phyloP scores from a whole-genome alignment of 306 rosid species.

The Prunus mume region DNA sequence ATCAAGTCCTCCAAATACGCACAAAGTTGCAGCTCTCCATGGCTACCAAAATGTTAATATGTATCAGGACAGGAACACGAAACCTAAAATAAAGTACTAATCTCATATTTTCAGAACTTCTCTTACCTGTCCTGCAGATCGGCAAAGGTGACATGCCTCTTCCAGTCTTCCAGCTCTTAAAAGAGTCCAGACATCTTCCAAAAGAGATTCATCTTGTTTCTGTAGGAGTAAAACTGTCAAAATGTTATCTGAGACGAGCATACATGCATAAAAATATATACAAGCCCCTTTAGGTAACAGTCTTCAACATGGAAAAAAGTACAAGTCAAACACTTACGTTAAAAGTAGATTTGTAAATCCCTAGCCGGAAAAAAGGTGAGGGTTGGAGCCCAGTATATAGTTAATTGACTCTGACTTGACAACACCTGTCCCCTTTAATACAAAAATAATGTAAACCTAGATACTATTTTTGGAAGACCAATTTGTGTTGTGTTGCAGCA shows the following conservation, averaged over 20 bases:
- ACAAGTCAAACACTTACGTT: not conserved
- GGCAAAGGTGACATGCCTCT: slow-evolving; percentile 90
- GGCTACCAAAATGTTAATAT: slow-evolving; percentile 52
- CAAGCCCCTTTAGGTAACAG: not conserved
- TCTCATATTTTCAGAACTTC: slow-evolving; percentile 21
- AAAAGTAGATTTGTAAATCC: not conserved
- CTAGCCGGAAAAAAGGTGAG: not conserved
- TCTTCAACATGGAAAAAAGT: not conserved
- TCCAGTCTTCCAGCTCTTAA: slow-evolving; percentile 93
- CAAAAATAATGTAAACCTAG: not conserved
- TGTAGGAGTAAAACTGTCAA: slow-evolving; percentile 30
- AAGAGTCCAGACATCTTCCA: slow-evolving; percentile 96
- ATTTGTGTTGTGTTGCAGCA: not conserved
- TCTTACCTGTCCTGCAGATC: slow-evolving; percentile 92
- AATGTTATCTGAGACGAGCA: not conserved
- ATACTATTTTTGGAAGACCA: not conserved
- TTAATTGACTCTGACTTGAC: not conserved
- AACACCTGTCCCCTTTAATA: not conserved
- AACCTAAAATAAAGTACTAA: slow-evolving; percentile 20
- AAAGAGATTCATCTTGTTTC: slow-evolving; percentile 97
- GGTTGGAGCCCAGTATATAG: not conserved
- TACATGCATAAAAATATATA: not conserved
- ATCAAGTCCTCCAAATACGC: slow-evolving; percentile 80
- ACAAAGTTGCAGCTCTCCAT: slow-evolving; percentile 94
- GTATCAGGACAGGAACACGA: slow-evolving; percentile 24